These are phyloP conservation scores for Solanum hybrid DNA, from an alignment of 305 asterid species.

Conservation along the genomic window DNA sequence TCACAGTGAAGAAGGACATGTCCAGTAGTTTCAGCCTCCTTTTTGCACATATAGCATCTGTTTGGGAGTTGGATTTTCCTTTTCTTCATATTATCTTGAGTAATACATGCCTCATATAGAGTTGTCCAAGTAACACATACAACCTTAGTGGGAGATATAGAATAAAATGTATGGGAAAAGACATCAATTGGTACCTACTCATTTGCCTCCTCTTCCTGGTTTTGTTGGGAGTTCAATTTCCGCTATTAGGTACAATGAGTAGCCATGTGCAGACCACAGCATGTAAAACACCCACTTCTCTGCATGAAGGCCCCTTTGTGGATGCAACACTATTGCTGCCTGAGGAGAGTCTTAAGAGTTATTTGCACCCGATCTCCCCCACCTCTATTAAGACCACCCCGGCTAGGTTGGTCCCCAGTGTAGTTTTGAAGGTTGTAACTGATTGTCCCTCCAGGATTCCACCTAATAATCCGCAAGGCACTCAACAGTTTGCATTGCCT, in stretches of 20 bases:
- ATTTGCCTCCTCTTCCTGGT: neutral
- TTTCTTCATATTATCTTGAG: neutral
- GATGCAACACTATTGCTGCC: neutral
- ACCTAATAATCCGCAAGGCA: neutral
- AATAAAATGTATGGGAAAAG: neutral
- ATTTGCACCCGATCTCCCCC: neutral
- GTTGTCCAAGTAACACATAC: neutral
- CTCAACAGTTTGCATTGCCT: neutral
- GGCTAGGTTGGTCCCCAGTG: neutral
- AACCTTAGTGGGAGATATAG: neutral
- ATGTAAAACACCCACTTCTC: neutral
- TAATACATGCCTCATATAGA: neutral
- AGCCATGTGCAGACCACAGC: neutral
- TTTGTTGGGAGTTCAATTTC: neutral
- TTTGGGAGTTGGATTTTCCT: neutral
- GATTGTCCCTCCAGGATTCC: neutral
- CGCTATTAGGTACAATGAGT: neutral
- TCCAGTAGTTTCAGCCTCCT: neutral
- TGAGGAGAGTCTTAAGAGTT: neutral
- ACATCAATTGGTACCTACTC: neutral
- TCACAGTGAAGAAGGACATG: neutral
- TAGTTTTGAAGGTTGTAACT: neutral
- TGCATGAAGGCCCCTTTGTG: neutral
- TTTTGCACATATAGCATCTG: neutral
- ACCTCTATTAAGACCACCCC: neutral